A percentile compares a stretch with the other conserved stretches of the same genome.
Conservation (phyloP, 2,329 filamentous ascomycete genomes). For the Fusarium pseudoanthophilum region DNA sequence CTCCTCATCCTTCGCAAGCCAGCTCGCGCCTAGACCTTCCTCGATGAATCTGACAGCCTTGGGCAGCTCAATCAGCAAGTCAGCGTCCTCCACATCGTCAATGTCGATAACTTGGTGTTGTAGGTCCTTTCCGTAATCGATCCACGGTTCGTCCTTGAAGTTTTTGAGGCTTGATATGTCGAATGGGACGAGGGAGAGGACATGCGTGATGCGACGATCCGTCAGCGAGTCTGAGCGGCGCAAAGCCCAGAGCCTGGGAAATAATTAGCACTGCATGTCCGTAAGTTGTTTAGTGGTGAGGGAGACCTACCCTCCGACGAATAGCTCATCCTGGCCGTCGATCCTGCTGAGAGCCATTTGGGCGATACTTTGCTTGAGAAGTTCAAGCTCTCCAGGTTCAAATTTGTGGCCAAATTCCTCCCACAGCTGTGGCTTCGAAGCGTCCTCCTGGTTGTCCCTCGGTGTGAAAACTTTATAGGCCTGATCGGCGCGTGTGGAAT, state of each 20-base stretch:
- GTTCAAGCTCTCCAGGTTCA: conserved; percentile 36
- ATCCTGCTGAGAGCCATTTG: conserved; percentile 57
- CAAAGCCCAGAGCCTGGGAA: conserved; percentile 76
- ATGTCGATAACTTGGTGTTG: conserved; percentile 83
- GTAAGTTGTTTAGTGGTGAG: conserved; percentile 1
- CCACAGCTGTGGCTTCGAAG: conserved; percentile 35
- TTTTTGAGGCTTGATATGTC: conserved; percentile 51
- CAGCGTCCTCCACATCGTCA: conserved; percentile 90
- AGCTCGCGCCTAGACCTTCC: conserved; percentile 65
- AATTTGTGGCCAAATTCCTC: conserved; percentile 42
- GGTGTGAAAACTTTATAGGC: background rate
- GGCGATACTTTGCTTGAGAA: conserved; percentile 47
- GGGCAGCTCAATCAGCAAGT: conserved; percentile 84
- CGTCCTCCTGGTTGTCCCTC: background rate
- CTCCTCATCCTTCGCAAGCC: conserved; percentile 16
- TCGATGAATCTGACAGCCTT: conserved; percentile 85
- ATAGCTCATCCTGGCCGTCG: conserved; percentile 55
- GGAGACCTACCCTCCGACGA: conserved; percentile 52
- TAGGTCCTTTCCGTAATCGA: conserved; percentile 66
- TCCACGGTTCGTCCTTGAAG: conserved; percentile 61
- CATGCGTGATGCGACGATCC: conserved; percentile 83
- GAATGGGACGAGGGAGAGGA: conserved; percentile 83
- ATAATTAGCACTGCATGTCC: conserved; percentile 17
- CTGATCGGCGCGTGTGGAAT: background rate
- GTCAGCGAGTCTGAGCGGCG: conserved; percentile 76